Evolutionary conservation across 78 protist species (phyloP), one percentile per base, ranked within the genome.

Genomic region (Dictyostelium discoideum): DNA sequence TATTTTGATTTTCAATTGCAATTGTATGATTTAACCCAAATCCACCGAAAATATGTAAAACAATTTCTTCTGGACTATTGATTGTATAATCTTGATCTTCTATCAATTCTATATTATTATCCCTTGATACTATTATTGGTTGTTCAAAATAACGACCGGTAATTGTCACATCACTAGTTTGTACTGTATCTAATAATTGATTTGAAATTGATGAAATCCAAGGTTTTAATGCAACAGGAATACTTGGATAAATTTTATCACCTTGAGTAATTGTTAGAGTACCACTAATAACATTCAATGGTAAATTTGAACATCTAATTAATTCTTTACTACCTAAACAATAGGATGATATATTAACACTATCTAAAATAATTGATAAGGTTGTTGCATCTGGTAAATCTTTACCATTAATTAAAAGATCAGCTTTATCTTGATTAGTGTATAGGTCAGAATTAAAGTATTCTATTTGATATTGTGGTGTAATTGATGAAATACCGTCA

Each of bases 91-190:
- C 22, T 79, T n/a, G 10, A 42, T 42, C 14, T 32, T 16, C 40
- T 13, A 74, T 13, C 9, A 60, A 60, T 60, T 60, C 69, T 37
- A 20, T 6, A 37, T 5, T 6, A 37, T 5, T 32, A 74, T 74
- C 48, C 16, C 42, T 29, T 37, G 1, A 29, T 26, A 77, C 83
- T 20, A 0, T 37, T 8, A 40, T 77, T 46, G 54, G 20, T 42
- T 37, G 46, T 32, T 84, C 87, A 84, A 84, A 84, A 11, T 48
- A 84, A 29, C 87, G 29, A 48, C 87, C 87, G 1, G 48, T 60
- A 3, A 84, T 60, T 11, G 77, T 84, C 7, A 60, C n/a, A 2
- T 13, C n/a, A 4, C 26, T 32, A 16, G 29, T 16, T 48, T 37
- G n/a, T 4, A 37, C 5, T 3, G 87, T 84, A n/a, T 84, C 39